These are phyloP conservation scores for Russula abietina DNA, from an alignment of 768 basidiomycete species.

Conservation along the genomic window DNA sequence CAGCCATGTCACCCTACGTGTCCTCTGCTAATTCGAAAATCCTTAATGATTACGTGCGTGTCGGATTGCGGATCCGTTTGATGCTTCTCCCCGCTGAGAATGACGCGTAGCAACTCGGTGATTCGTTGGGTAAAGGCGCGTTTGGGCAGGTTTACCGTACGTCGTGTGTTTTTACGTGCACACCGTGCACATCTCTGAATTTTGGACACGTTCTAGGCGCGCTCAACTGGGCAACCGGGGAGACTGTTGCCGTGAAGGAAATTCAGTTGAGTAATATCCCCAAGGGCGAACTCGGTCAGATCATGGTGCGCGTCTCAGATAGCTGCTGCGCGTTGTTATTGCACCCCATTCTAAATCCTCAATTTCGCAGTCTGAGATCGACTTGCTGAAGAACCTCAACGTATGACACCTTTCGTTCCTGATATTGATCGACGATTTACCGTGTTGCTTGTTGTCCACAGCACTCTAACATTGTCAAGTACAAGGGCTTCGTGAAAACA, in stretches of 20 bases:
- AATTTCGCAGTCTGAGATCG: conserved; percentile 78
- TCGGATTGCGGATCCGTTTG: no score
- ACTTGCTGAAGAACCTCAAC: conserved; percentile 93
- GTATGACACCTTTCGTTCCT: conserved; percentile 38
- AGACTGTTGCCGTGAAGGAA: conserved; percentile 98
- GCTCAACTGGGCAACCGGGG: conserved; percentile 92
- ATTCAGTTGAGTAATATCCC: conserved; percentile 93
- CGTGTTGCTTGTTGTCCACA: conserved; percentile 29
- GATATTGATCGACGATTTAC: neutral
- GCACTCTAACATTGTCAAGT: conserved; percentile 98
- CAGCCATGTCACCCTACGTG: conserved; percentile 11
- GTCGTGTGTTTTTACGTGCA: conserved; percentile 31
- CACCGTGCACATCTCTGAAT: neutral
- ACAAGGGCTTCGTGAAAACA: conserved; percentile 96
- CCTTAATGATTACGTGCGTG: conserved; percentile 25
- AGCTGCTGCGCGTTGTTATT: neutral
- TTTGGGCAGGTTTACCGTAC: conserved; percentile 95
- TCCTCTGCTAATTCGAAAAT: conserved; percentile 17
- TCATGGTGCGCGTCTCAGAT: conserved; percentile 61
- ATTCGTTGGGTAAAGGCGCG: conserved; percentile 93
- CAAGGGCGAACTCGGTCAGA: conserved; percentile 88
- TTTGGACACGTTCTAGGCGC: conserved; percentile 48
- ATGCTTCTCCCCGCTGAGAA: neutral
- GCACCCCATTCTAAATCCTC: neutral
- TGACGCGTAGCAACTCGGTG: conserved; percentile 77